phyloP scores from a whole-genome alignment of 2,329 filamentous ascomycete genomes.

The Colletotrichum melonis region DNA sequence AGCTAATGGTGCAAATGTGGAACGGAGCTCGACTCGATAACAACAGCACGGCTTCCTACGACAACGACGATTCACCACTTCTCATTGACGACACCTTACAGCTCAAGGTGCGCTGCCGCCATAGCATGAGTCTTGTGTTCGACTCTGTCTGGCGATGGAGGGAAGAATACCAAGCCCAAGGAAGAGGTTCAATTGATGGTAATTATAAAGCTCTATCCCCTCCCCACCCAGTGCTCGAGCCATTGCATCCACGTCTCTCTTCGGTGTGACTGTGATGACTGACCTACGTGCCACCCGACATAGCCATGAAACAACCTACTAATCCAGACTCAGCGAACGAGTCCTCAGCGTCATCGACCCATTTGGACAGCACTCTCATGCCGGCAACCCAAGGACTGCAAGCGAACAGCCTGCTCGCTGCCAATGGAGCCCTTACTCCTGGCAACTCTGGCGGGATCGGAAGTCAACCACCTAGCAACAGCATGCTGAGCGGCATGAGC shows the following conservation, averaged over 20 bases:
- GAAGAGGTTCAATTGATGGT: conserved; percentile 78
- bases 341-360: conserved; percentile 76
- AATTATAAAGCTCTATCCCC: conserved; percentile 48
- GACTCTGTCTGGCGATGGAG: conserved; percentile 90
- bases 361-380: conserved; percentile 70
- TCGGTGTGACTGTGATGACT: conserved; percentile 39
- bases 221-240: conserved; percentile 23
- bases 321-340: conserved; percentile 83
- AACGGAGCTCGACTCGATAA: conserved; percentile 71
- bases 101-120: conserved; percentile 83
- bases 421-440: conserved; percentile 65
- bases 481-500: conserved; percentile 62
- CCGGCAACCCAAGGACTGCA: conserved; percentile 59
- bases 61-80: conserved; percentile 60
- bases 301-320: conserved; percentile 85
- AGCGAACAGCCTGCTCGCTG: conserved; percentile 58
- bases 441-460: conserved; percentile 52
- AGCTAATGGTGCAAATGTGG: conserved; percentile 91
- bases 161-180: conserved; percentile 80
- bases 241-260: conserved; percentile 38
- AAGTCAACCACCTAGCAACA: conserved; percentile 46
- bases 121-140: conserved; percentile 87
- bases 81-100: conserved; percentile 78
- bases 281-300: conserved; percentile 43
- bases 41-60: conserved; percentile 54